phyloP scores from a whole-genome alignment of 1,139 yeast genomes.

The Yamadazyma mexicana region DNA sequence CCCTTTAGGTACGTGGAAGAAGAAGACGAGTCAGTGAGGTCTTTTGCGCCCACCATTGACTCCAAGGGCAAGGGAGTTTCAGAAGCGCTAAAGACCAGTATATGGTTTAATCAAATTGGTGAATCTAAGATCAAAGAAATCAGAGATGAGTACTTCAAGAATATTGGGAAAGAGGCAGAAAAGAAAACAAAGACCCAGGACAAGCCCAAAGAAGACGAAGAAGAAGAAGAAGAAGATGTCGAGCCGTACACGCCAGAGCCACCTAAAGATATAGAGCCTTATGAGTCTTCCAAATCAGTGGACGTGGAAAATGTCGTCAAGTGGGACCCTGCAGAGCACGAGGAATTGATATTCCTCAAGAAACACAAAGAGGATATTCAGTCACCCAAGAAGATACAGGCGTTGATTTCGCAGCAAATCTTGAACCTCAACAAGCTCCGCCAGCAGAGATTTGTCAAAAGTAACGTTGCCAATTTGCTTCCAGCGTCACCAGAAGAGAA shows the following conservation, averaged over 20 bases:
- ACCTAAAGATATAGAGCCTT: conserved; percentile 12
- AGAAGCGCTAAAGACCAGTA: conserved; percentile 59
- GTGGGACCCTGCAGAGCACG: conserved; percentile 38
- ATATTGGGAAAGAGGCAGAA: conserved; percentile 16
- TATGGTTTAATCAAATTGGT: conserved; percentile 82
- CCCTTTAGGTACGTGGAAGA: conserved; percentile 18
- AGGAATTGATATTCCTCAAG: conserved; percentile 27
- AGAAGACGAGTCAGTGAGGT: conserved; percentile 50
- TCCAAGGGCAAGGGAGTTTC: conserved; percentile 69
- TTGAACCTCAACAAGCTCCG: conserved; percentile 64
- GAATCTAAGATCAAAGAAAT: conserved; percentile 46
- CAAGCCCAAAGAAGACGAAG: conserved; percentile 5
- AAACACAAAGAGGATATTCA: conserved; percentile 25
- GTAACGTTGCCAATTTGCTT: conserved; percentile 28
- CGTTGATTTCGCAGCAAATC: conserved; percentile 56
- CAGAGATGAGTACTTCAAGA: conserved; percentile 26
- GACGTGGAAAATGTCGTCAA: conserved; percentile 33
- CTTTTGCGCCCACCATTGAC: conserved; percentile 81
- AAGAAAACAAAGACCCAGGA: conserved; percentile 5
- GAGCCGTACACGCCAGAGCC: conserved; percentile 7
- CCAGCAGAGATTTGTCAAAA: conserved; percentile 49
- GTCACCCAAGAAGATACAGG: conserved; percentile 38
- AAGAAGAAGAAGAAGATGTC: conserved; percentile 2
- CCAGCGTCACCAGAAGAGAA: conserved; percentile 32
- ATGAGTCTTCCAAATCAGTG: conserved; percentile 14